Conservation (phyloP, 1,284 basidiomycete species). For the Gomphus bonarii region DNA sequence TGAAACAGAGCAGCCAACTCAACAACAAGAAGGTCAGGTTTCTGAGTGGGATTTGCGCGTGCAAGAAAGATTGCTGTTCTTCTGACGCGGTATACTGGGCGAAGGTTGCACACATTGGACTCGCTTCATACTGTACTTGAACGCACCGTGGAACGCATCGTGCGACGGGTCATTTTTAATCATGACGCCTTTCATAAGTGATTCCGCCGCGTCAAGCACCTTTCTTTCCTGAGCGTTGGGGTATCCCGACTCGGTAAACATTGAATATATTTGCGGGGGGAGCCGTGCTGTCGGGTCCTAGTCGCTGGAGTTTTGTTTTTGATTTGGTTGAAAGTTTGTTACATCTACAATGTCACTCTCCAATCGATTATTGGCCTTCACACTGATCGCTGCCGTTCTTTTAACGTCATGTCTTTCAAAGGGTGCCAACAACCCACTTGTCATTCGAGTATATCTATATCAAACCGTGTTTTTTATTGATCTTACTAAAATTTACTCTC, state of each 20-base stretch:
- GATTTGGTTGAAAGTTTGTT: no score
- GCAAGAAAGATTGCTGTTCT: conserved; percentile 67
- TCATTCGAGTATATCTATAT: not conserved
- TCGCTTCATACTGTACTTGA: not conserved
- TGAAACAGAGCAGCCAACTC: conserved; percentile 84
- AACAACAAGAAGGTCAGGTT: conserved; percentile 59
- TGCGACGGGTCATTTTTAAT: conserved; percentile 83
- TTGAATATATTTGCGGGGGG: not conserved
- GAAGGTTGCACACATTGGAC: not conserved
- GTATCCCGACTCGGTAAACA: conserved; percentile 16
- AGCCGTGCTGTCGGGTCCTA: not conserved
- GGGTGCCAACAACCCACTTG: not conserved
- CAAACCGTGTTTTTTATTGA: not conserved
- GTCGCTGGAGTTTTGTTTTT: not conserved
- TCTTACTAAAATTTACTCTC: not conserved
- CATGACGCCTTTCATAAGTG: conserved; percentile 70
- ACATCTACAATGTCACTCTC: not conserved
- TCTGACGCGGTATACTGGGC: conserved; percentile 70
- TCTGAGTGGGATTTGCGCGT: conserved; percentile 21
- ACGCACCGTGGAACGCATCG: conserved; percentile 76
- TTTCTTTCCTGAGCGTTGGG: conserved; percentile 29
- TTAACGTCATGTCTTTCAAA: not conserved
- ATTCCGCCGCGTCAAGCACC: conserved; percentile 51
- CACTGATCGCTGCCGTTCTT: not conserved
- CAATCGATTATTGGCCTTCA: not conserved